Evolutionary conservation across 306 rosid species (phyloP).

Genomic region (Vigna mungo): DNA sequence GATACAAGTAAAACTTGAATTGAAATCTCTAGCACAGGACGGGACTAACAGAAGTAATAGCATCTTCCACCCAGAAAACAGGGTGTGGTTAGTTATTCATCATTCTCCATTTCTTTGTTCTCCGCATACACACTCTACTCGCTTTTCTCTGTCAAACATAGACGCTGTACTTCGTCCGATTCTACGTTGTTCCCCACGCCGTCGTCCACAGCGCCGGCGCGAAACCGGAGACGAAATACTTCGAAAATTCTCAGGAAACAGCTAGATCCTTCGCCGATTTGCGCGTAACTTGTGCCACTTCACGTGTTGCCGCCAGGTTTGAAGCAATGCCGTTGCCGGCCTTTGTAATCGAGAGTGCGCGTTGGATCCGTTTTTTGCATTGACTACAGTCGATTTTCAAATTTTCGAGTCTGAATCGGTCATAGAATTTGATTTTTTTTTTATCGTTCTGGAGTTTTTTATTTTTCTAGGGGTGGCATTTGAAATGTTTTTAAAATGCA

Average conservation of each 20-base stretch:
- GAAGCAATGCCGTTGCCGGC: neutral
- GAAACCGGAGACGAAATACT: neutral
- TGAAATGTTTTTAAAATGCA: neutral
- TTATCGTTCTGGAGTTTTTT: neutral
- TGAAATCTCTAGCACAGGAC: neutral
- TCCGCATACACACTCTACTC: neutral
- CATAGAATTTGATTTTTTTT: neutral
- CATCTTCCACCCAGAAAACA: neutral
- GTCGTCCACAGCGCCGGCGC: neutral
- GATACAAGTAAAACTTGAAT: neutral
- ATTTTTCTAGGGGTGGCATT: neutral
- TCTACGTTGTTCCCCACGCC: neutral
- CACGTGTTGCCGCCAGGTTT: neutral
- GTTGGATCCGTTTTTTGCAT: constrained; percentile 1
- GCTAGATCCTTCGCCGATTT: neutral
- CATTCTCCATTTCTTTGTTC: neutral
- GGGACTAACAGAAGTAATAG: neutral
- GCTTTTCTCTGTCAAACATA: neutral
- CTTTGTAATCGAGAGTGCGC: neutral
- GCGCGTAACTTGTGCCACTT: neutral
- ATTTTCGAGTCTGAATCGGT: neutral
- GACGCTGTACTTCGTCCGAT: neutral
- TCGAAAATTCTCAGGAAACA: neutral
- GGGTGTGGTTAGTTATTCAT: neutral
- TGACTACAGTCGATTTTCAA: neutral